phyloP scores from a whole-genome alignment of 768 basidiomycete species.

The Lactarius akahatsu region DNA sequence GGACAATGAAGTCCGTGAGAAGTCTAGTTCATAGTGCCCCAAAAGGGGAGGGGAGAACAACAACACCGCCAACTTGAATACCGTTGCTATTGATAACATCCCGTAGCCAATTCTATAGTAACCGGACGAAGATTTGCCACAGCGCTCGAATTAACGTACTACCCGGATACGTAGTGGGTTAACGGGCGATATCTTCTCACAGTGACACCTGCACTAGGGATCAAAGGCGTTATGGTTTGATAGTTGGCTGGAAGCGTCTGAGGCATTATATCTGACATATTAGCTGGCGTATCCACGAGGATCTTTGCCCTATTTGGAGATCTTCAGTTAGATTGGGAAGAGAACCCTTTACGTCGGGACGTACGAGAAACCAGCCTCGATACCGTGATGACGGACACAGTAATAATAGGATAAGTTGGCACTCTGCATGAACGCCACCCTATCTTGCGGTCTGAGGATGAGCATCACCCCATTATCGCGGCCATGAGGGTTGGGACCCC shows the following conservation, averaged over 20 bases:
- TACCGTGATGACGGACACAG: slow-evolving; percentile 41
- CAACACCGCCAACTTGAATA: neutral
- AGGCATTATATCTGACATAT: slow-evolving; percentile 25
- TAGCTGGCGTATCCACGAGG: slow-evolving; percentile 13
- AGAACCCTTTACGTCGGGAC: slow-evolving; percentile 29
- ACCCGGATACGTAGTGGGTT: slow-evolving; percentile 21
- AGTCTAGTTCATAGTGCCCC: neutral
- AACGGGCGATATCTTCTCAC: slow-evolving; percentile 25
- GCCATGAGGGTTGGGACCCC: slow-evolving; percentile 33
- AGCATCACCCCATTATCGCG: slow-evolving; percentile 33
- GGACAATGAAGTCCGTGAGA: neutral
- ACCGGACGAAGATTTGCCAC: neutral
- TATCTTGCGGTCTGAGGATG: slow-evolving; percentile 43
- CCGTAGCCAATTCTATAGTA: neutral
- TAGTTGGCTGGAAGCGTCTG: slow-evolving; percentile 21
- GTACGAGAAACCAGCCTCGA: slow-evolving; percentile 47
- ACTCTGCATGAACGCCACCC: slow-evolving; percentile 47
- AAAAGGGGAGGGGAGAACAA: neutral
- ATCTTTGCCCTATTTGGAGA: slow-evolving; percentile 19
- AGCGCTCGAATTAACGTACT: slow-evolving; percentile 15
- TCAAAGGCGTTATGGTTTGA: slow-evolving; percentile 16
- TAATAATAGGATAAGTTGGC: slow-evolving; percentile 52
- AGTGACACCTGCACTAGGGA: slow-evolving; percentile 13
- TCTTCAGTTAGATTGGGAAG: neutral
- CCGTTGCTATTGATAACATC: neutral